Evolutionary conservation across 2,329 filamentous ascomycete genomes (phyloP).

Genomic region (Fusarium tanahbumbuense): DNA sequence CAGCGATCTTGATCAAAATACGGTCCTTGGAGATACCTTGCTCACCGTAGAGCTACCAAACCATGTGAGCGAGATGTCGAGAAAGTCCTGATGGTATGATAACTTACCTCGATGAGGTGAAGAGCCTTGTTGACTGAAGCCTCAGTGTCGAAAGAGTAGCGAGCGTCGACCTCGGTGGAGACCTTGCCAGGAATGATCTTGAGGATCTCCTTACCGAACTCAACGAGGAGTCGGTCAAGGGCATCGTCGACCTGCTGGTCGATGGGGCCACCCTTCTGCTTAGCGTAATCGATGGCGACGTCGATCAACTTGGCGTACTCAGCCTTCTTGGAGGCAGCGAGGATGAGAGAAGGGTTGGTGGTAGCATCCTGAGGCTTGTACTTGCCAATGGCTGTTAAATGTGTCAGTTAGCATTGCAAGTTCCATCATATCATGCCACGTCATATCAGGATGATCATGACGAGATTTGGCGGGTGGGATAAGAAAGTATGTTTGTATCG

Average conservation of each 20-base stretch:
- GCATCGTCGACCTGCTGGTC: conserved; percentile 89
- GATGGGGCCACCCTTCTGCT: conserved; percentile 74
- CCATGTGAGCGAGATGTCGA: conserved; percentile 20
- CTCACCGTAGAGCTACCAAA: conserved; percentile 87
- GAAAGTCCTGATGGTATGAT: not conserved
- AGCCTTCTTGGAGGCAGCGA: conserved; percentile 97
- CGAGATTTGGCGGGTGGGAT: conserved; percentile 4
- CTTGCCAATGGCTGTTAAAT: conserved; percentile 87
- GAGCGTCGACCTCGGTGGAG: conserved; percentile 97
- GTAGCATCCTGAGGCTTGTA: conserved; percentile 99
- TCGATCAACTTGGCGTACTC: conserved; percentile 96
- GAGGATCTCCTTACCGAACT: conserved; percentile 98
- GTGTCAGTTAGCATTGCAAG: conserved; percentile 40
- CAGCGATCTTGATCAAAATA: conserved; percentile 97
- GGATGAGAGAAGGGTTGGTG: conserved; percentile 98
- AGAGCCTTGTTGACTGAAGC: conserved; percentile 94
- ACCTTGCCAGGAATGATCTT: conserved; percentile 98
- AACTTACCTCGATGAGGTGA: conserved; percentile 89
- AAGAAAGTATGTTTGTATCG: not conserved
- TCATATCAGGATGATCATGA: conserved; percentile 23
- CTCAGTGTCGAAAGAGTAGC: conserved; percentile 95
- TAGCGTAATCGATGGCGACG: conserved; percentile 84
- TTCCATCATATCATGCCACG: conserved; percentile 27
- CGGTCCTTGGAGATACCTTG: conserved; percentile 93
- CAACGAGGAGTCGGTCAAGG: conserved; percentile 92